These are phyloP conservation scores for Madurella mycetomatis DNA, from an alignment of 2,329 filamentous ascomycete species.

Conservation along the genomic window DNA sequence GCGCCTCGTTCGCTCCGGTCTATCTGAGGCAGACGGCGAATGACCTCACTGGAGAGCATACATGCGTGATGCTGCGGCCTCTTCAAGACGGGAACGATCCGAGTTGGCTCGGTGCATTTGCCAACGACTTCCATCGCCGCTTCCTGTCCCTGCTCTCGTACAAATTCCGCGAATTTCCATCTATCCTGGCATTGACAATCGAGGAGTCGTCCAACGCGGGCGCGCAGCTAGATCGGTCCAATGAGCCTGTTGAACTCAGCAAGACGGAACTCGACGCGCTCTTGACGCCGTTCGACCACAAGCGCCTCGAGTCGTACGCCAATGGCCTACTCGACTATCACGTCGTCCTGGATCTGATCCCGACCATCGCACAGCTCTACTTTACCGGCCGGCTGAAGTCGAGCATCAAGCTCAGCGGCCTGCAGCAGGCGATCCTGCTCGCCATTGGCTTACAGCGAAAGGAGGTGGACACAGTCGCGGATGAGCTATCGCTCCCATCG, in stretches of 20 bases:
- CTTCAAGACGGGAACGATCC: constrained; percentile 64
- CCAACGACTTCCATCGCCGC: constrained; percentile 89
- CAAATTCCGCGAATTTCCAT: constrained; percentile 80
- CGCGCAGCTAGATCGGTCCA: constrained; percentile 49
- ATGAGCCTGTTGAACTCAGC: constrained; percentile 52
- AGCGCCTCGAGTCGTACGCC: constrained; percentile 89
- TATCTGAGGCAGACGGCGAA: constrained; percentile 93
- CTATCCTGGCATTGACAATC: constrained; percentile 75
- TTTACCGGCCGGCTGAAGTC: constrained; percentile 72
- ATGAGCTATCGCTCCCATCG: constrained; percentile 68
- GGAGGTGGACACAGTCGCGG: constrained; percentile 72
- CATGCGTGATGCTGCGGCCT: constrained; percentile 92
- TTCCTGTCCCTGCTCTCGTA: constrained; percentile 88
- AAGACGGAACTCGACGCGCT: constrained; percentile 72
- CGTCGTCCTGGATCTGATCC: constrained; percentile 89
- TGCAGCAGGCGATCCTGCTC: constrained; percentile 84
- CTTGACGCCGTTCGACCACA: constrained; percentile 89
- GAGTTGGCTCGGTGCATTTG: constrained; percentile 85
- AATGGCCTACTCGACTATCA: constrained; percentile 98
- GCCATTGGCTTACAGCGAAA: constrained; percentile 89
- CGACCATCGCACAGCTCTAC: constrained; percentile 74
- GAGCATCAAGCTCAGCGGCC: constrained; percentile 66
- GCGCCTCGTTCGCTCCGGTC: constrained; percentile 76
- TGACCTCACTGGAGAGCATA: constrained; percentile 94
- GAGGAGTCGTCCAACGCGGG: constrained; percentile 78